Conservation (phyloP, 1,139 yeast genomes). For the Yamadazyma taylorii region DNA sequence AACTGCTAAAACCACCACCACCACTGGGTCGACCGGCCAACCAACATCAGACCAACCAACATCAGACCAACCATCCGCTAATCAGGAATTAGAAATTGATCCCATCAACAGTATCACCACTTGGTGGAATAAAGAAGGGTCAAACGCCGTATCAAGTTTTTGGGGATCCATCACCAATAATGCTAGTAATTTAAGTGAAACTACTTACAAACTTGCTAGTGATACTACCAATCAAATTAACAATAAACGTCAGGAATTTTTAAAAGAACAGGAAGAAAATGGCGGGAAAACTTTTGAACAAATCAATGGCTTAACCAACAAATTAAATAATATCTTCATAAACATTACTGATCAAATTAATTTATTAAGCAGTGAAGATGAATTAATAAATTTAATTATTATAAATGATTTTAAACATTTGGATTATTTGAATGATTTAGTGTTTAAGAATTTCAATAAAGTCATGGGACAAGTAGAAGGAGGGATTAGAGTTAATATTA, state of each 20-base stretch:
- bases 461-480: slow-evolving; percentile 96
- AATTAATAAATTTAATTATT: slow-evolving; percentile 45
- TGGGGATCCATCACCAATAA: slow-evolving; percentile 60
- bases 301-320: slow-evolving; percentile 25
- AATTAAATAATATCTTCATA: slow-evolving; percentile 36
- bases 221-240: slow-evolving; percentile 45
- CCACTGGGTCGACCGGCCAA: too few relatives aligned
- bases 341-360: slow-evolving; percentile 44
- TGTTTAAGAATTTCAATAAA: slow-evolving; percentile 67
- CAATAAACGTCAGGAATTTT: slow-evolving; percentile 40
- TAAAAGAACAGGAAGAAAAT: slow-evolving; percentile 31
- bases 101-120: slow-evolving; percentile 69
- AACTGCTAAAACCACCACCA: slow-evolving; percentile 3
- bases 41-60: too few relatives aligned
- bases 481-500: slow-evolving; percentile 62
- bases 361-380: slow-evolving; percentile 68
- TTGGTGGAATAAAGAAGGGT: slow-evolving; percentile 86
- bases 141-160: slow-evolving; percentile 66
- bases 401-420: slow-evolving; percentile 82
- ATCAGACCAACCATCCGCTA: too few relatives aligned
- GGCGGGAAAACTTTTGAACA: slow-evolving; percentile 22
- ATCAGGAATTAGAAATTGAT: slow-evolving; percentile 40
- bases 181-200: slow-evolving; percentile 43
- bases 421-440: slow-evolving; percentile 60
- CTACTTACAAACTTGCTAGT: slow-evolving; percentile 45